Percentiles rank a stretch among this genome's conserved stretches.
phyloP scores from a whole-genome alignment of 495 filamentous ascomycete genomes.

The Talaromyces nanjingensis region DNA sequence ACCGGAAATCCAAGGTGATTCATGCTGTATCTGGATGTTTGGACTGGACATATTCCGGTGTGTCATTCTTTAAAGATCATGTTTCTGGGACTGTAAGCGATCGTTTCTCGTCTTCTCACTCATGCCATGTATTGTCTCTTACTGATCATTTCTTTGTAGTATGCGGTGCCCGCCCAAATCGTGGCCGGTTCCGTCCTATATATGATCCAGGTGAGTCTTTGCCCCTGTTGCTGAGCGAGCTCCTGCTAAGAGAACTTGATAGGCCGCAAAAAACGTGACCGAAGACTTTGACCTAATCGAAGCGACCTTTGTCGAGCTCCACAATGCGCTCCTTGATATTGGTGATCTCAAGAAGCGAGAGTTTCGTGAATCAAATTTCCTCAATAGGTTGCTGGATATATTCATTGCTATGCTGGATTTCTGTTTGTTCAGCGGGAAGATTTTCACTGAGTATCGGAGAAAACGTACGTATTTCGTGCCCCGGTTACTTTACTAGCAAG shows the following conservation, averaged over 20 bases:
- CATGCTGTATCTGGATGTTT: constrained; percentile 1
- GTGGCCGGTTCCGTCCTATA: background rate
- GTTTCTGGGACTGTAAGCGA: background rate
- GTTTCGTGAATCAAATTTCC: constrained; percentile 1
- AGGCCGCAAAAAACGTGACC: background rate
- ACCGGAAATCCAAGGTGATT: background rate
- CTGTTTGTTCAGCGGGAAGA: background rate
- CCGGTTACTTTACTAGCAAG: background rate
- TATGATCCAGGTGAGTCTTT: background rate
- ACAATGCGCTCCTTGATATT: background rate
- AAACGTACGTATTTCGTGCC: no score
- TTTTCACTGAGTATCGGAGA: background rate
- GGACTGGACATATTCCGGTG: background rate
- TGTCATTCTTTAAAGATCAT: background rate
- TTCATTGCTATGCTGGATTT: background rate
- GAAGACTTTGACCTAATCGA: background rate
- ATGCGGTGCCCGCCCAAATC: background rate
- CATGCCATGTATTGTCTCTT: background rate
- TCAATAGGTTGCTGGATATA: background rate
- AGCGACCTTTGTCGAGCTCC: background rate
- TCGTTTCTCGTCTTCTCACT: background rate
- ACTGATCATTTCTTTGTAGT: background rate
- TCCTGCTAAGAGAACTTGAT: background rate
- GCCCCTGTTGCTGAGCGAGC: background rate
- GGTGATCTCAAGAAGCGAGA: background rate